Conservation (phyloP, 306 rosid species). For the Bauhinia variegata region DNA sequence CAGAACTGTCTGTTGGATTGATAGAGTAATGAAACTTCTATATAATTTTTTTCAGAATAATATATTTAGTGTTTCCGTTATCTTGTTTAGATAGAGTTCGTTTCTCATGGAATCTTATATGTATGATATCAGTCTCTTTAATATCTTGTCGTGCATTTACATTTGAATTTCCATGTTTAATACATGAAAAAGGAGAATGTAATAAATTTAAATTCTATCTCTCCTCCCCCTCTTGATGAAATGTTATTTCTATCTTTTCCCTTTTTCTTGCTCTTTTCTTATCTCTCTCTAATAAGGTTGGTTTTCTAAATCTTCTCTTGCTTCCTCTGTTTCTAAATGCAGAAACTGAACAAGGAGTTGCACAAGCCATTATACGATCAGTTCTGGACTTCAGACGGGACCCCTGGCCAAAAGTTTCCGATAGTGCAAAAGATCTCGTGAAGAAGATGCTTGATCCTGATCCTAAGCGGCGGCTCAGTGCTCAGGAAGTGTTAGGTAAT, state of each 20-base stretch:
- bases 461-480: constrained; percentile 77
- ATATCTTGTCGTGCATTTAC: background rate
- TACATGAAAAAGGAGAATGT: constrained; percentile 4
- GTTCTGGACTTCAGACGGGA: constrained; percentile 87
- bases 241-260: background rate
- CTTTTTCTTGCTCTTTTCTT: background rate
- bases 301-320: constrained; percentile 38
- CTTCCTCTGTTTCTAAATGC: constrained; percentile 39
- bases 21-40: background rate
- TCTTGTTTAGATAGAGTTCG: constrained; percentile 3
- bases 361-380: constrained; percentile 93
- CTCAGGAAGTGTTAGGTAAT: constrained; percentile 87
- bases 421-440: constrained; percentile 93
- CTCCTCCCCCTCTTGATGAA: background rate
- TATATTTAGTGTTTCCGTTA: background rate
- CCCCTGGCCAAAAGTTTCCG: constrained; percentile 98
- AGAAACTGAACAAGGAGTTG: constrained; percentile 99
- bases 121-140: background rate
- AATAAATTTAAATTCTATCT: background rate
- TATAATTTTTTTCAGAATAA: no score
- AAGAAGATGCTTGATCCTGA: constrained; percentile 96
- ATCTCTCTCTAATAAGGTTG: background rate
- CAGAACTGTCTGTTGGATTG: background rate
- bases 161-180: constrained; percentile 8
- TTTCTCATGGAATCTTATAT: background rate